Evolutionary conservation across 345 rosid species (phyloP).

Genomic region (Lepidium didymum): DNA sequence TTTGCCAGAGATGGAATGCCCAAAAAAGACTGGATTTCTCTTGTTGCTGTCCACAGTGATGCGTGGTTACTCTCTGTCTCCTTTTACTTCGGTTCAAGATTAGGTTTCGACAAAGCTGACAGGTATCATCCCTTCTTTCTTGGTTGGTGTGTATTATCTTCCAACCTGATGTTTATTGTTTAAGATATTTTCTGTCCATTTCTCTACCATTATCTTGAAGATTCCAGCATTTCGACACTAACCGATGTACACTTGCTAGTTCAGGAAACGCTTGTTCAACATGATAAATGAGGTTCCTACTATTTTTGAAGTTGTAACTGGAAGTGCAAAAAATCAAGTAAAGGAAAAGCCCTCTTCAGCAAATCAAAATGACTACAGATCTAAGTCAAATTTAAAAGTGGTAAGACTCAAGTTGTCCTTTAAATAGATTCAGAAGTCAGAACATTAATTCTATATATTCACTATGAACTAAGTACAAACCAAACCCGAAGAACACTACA

Average conservation of each 20-base stretch:
- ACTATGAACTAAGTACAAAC: background rate
- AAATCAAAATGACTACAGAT: slow-evolving; percentile 49
- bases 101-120: slow-evolving; percentile 61
- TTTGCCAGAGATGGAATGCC: slow-evolving; percentile 83
- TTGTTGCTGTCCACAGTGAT: slow-evolving; percentile 82
- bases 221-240: background rate
- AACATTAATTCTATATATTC: background rate
- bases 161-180: background rate
- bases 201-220: background rate
- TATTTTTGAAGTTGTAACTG: slow-evolving; percentile 64
- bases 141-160: background rate
- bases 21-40: slow-evolving; percentile 75
- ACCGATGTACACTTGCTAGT: background rate
- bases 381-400: slow-evolving; percentile 52
- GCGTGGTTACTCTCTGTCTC: slow-evolving; percentile 74
- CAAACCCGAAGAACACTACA: background rate
- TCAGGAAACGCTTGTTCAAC: slow-evolving; percentile 62
- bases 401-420: slow-evolving; percentile 21
- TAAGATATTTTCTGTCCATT: background rate
- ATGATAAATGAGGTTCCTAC: slow-evolving; percentile 74
- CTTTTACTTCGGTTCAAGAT: slow-evolving; percentile 73
- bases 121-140: slow-evolving; percentile 36
- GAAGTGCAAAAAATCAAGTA: slow-evolving; percentile 42
- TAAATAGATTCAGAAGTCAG: background rate
- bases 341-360: slow-evolving; percentile 50